phyloP scores from a whole-genome alignment of 179 eudicot genomes.

The Silene noctiflora region DNA sequence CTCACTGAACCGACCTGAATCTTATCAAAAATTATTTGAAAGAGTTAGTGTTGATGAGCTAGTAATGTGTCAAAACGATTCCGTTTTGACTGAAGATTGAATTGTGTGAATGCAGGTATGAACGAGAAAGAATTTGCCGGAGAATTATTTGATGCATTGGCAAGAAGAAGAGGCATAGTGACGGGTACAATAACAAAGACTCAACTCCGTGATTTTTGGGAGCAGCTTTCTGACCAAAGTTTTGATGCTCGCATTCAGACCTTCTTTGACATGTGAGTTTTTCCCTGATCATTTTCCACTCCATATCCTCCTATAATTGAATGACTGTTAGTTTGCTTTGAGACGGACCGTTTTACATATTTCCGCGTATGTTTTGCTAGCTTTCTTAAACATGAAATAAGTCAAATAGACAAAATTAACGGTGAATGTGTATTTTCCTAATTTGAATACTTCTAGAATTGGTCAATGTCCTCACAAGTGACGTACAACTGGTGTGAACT shows the following conservation, averaged over 20 bases:
- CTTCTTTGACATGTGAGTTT: slow-evolving; percentile 89
- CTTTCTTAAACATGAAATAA: too few species aligned
- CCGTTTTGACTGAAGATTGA: background rate
- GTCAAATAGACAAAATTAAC: too few species aligned
- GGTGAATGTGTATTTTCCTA: background rate
- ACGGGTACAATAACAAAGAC: slow-evolving; percentile 55
- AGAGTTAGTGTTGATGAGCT: background rate
- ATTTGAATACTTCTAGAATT: background rate
- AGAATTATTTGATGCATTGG: slow-evolving; percentile 78
- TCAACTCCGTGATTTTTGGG: slow-evolving; percentile 85
- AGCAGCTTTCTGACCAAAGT: slow-evolving; percentile 81
- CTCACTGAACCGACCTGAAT: background rate
- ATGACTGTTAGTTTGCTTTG: too few species aligned
- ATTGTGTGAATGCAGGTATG: slow-evolving; percentile 59
- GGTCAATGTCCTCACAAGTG: slow-evolving; percentile 12
- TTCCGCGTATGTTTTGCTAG: too few species aligned
- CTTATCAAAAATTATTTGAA: too few species aligned
- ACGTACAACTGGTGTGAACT: background rate
- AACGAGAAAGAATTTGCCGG: slow-evolving; percentile 90
- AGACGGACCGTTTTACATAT: too few species aligned
- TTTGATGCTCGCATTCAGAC: slow-evolving; percentile 89
- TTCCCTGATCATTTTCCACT: background rate
- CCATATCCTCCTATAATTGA: too few species aligned
- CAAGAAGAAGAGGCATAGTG: slow-evolving; percentile 57
- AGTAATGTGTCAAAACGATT: background rate